These are phyloP conservation scores for Pyricularia sp. DNA, from an alignment of 2,329 filamentous ascomycete genomes.

Conservation along the genomic window DNA sequence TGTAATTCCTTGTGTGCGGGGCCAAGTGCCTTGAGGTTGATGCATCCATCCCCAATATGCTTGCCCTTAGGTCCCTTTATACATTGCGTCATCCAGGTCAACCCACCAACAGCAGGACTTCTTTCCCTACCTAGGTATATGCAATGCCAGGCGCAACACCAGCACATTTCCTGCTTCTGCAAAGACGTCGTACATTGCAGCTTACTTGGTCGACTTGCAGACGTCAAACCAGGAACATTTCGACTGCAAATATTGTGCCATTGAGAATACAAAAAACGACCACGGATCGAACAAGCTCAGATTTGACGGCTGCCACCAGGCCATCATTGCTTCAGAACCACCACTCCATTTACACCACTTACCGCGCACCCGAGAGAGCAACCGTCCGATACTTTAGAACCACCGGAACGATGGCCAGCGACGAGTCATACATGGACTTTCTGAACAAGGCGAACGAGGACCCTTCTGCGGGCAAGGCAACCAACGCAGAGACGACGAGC, in stretches of 20 bases:
- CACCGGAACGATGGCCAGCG: slow-evolving; percentile 51
- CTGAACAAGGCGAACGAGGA: slow-evolving; percentile 78
- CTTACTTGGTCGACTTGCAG: neutral
- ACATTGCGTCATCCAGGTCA: neutral
- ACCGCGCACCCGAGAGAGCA: neutral
- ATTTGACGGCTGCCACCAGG: neutral
- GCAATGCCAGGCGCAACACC: neutral
- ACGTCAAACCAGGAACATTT: neutral
- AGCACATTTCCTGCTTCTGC: neutral
- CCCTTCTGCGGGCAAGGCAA: slow-evolving; percentile 44
- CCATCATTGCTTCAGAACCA: neutral
- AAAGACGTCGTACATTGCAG: neutral
- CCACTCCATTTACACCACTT: neutral
- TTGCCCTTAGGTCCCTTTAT: neutral
- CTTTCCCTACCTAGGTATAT: neutral
- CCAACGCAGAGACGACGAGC: slow-evolving; percentile 1
- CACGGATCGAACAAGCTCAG: neutral
- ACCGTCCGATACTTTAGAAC: neutral
- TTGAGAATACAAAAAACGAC: neutral
- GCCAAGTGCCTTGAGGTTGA: neutral
- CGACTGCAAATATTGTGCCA: neutral
- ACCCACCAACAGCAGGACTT: neutral
- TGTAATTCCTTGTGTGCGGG: neutral
- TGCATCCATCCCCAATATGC: neutral
- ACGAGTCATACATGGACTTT: slow-evolving; percentile 75